Conservation (phyloP, 495 filamentous ascomycete genomes). For the Penicillium lagena region DNA sequence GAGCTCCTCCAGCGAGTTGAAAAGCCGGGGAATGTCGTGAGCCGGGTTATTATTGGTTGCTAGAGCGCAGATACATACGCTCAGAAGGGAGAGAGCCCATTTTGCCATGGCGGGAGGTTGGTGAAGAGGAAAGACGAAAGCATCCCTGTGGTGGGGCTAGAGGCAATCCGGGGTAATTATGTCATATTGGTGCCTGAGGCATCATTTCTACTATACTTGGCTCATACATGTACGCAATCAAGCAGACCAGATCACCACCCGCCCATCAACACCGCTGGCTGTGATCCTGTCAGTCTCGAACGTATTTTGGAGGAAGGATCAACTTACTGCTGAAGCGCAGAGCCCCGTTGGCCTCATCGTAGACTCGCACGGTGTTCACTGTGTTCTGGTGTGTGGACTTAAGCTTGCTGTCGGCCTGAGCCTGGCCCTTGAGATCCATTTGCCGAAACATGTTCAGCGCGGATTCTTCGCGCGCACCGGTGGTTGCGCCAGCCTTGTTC, state of each 20-base stretch:
- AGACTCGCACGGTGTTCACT: conserved; percentile 73
- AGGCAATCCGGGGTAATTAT: conserved; percentile 6
- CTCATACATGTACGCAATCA: conserved; percentile 5
- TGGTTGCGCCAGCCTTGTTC: conserved; percentile 44
- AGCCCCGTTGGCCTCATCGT: conserved; percentile 55
- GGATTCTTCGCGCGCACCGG: conserved; percentile 65
- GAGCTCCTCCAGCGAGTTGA: conserved; percentile 76
- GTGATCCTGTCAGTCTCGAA: conserved; percentile 32
- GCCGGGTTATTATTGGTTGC: no score
- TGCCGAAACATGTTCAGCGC: conserved; percentile 99
- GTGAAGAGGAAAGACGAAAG: background rate
- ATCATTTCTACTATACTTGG: background rate
- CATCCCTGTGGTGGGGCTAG: conserved; percentile 1
- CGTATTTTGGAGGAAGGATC: background rate
- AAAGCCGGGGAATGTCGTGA: conserved; percentile 37
- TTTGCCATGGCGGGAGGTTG: no score
- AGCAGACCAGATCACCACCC: conserved; percentile 74
- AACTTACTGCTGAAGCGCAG: conserved; percentile 83
- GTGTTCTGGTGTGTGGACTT: conserved; percentile 98
- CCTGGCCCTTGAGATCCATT: conserved; percentile 95
- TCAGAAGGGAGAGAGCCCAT: no score
- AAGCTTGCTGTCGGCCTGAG: conserved; percentile 81
- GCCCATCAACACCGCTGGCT: conserved; percentile 92
- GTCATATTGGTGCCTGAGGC: background rate
- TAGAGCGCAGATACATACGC: no score